Conservation (phyloP, 371 early-diverging fungal species). For the Mucor circinelloides region DNA sequence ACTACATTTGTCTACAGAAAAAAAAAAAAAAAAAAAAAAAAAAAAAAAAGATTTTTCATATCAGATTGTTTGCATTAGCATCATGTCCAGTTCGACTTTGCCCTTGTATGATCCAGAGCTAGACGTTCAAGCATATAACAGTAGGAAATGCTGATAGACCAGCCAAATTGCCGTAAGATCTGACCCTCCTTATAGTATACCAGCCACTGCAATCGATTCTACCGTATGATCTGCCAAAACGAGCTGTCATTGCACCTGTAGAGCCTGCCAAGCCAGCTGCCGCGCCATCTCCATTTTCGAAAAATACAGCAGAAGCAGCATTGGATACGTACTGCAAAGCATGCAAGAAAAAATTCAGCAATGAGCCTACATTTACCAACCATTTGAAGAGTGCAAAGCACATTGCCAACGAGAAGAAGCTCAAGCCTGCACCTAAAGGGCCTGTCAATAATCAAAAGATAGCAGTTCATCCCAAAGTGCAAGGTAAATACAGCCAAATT, state of each 20-base stretch:
- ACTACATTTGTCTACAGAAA: not conserved
- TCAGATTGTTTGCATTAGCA: not conserved
- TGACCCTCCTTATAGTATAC: slow-evolving; percentile 3
- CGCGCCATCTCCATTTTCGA: slow-evolving; percentile 2
- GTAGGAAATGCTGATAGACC: slow-evolving; percentile 6
- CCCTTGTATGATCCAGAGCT: slow-evolving; percentile 19
- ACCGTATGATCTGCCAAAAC: slow-evolving; percentile 16
- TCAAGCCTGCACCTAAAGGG: not conserved
- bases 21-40: too few relatives aligned
- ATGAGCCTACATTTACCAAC: slow-evolving; percentile 35
- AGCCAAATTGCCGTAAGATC: not conserved
- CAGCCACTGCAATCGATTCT: slow-evolving; percentile 11
- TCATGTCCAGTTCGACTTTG: not conserved
- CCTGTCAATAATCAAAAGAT: not conserved
- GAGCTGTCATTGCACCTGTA: not conserved
- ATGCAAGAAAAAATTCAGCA: slow-evolving; percentile 51
- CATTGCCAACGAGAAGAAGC: slow-evolving; percentile 40
- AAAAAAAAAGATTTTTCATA: not conserved
- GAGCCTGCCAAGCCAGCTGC: not conserved
- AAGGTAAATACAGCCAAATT: slow-evolving; percentile 3
- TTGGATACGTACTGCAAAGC: slow-evolving; percentile 41
- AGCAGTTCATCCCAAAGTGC: slow-evolving; percentile 19
- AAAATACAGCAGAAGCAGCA: not conserved
- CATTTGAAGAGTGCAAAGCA: slow-evolving; percentile 53
- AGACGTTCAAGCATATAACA: slow-evolving; percentile 12